Conservation (phyloP, 768 basidiomycete species). For the Boletales sp. region DNA sequence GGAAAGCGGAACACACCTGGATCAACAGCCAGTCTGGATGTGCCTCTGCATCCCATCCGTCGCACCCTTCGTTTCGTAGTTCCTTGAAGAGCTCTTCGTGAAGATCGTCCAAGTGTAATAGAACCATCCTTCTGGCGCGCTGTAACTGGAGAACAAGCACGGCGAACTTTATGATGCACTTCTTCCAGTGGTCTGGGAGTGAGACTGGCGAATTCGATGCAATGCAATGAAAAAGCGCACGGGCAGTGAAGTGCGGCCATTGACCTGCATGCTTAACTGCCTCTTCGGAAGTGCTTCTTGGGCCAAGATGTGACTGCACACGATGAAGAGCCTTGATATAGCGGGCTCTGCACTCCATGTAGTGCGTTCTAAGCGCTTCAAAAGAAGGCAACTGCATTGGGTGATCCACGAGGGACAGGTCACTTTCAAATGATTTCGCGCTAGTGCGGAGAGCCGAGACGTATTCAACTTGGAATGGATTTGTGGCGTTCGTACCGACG, state of each 20-base stretch:
- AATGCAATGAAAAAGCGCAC: constrained; percentile 28
- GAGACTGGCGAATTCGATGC: constrained; percentile 15
- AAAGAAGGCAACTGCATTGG: neutral
- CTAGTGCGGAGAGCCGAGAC: neutral
- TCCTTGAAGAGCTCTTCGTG: constrained; percentile 30
- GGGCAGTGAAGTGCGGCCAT: constrained; percentile 33
- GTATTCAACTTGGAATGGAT: neutral
- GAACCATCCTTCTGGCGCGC: constrained; percentile 32
- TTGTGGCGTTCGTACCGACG: neutral
- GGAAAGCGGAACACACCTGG: constrained; percentile 27
- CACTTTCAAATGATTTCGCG: neutral
- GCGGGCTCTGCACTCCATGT: neutral
- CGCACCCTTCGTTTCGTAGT: constrained; percentile 14
- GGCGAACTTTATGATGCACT: constrained; percentile 24
- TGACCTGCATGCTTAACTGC: constrained; percentile 12
- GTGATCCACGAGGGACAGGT: neutral
- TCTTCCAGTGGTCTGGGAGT: constrained; percentile 25
- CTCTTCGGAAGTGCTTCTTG: neutral
- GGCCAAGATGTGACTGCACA: neutral
- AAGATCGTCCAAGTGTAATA: constrained; percentile 12
- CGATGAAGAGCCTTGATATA: neutral
- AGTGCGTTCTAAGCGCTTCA: neutral
- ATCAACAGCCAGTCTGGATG: constrained; percentile 42
- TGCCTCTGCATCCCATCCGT: constrained; percentile 12
- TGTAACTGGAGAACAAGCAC: constrained; percentile 30